Conservation (phyloP, 164 flowering plant species). For the Vitis rupestris region DNA sequence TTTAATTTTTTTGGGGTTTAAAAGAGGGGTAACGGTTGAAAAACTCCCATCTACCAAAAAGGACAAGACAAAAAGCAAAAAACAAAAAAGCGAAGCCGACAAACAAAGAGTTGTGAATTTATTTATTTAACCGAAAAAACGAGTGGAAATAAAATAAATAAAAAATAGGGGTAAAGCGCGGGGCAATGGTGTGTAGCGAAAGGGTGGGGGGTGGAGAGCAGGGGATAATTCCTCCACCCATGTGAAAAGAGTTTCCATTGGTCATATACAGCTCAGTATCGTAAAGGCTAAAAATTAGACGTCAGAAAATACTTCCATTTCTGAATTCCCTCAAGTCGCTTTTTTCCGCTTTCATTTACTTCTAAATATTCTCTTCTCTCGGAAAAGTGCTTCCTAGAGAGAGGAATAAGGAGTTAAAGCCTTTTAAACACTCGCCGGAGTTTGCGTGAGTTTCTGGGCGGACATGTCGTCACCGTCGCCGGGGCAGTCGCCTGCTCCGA, state of each 20-base stretch:
- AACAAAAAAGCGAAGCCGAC: background rate
- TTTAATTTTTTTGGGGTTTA: no score
- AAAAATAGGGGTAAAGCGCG: conserved; percentile 9
- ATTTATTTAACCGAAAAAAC: background rate
- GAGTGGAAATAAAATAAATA: background rate
- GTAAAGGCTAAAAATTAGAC: background rate
- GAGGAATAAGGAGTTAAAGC: no score
- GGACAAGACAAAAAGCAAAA: no score
- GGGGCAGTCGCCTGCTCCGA: conserved; percentile 16
- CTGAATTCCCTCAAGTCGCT: background rate
- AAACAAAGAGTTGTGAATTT: background rate
- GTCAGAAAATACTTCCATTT: background rate
- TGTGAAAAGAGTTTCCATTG: background rate
- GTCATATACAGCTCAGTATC: background rate
- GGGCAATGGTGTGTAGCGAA: conserved; percentile 17
- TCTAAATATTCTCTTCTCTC: no score
- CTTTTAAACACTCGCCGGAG: background rate
- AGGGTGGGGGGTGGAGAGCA: background rate
- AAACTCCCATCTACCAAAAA: no score
- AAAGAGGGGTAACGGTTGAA: no score
- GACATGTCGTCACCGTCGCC: conserved; percentile 26
- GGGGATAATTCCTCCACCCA: background rate
- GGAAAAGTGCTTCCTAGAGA: no score
- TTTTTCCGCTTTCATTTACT: no score
- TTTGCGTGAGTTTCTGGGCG: background rate